Conservation (phyloP, 441 rosid genomes). For the Gossypium trilobum region DNA sequence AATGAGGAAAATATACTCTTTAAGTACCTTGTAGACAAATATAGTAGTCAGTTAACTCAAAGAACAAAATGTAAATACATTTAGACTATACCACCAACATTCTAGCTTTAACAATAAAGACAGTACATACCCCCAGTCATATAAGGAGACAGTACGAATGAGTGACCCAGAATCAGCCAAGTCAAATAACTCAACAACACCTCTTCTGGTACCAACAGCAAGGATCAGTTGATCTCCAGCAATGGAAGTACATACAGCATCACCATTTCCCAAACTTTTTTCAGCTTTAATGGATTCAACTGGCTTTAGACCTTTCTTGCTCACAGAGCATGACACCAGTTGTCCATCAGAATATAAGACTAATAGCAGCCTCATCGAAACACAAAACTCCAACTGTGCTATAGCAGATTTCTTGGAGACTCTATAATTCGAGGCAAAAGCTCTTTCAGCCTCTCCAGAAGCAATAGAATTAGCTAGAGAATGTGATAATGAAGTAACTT, state of each 20-base stretch:
- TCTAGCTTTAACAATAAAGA: conserved; percentile 12
- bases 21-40: neutral
- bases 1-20: neutral
- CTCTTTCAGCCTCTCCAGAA: conserved; percentile 36
- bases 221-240: conserved; percentile 89
- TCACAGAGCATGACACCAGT: conserved; percentile 63
- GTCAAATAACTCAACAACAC: conserved; percentile 79
- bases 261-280: conserved; percentile 59
- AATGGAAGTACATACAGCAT: conserved; percentile 72
- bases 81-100: conserved; percentile 12
- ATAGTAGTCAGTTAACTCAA: neutral
- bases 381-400: conserved; percentile 64
- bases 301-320: conserved; percentile 77
- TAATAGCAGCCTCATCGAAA: conserved; percentile 57
- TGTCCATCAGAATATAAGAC: conserved; percentile 70
- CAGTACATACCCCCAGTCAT: conserved; percentile 85
- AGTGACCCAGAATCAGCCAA: conserved; percentile 58
- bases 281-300: conserved; percentile 64
- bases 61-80: conserved; percentile 6
- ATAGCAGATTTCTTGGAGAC: conserved; percentile 39
- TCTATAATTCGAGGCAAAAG: conserved; percentile 25
- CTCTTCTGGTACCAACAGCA: conserved; percentile 92
- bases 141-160: conserved; percentile 74
- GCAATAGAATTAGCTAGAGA: conserved; percentile 47
- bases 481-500: conserved; percentile 28